Conservation (phyloP, 2,329 filamentous ascomycete genomes). For the Talaromyces rugulosus region DNA sequence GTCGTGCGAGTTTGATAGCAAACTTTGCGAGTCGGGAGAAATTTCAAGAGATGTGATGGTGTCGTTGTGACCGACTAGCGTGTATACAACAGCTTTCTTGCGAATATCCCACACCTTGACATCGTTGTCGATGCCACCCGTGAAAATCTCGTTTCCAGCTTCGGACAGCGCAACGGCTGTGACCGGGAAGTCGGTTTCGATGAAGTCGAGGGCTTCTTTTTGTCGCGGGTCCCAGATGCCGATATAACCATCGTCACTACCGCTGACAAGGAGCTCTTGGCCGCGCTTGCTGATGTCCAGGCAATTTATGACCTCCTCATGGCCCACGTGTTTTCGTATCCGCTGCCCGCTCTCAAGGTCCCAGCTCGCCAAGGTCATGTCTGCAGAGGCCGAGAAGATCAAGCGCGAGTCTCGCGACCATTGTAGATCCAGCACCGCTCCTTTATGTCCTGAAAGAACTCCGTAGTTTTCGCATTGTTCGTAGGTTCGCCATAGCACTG, state of each 20-base stretch:
- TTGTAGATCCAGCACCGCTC: slow-evolving; percentile 84
- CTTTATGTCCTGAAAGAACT: slow-evolving; percentile 79
- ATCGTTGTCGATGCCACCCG: slow-evolving; percentile 92
- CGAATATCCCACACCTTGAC: slow-evolving; percentile 96
- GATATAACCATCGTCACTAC: slow-evolving; percentile 88
- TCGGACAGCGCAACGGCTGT: slow-evolving; percentile 89
- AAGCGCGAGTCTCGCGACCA: slow-evolving; percentile 95
- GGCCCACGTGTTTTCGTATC: slow-evolving; percentile 86
- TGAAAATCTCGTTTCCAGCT: slow-evolving; percentile 92
- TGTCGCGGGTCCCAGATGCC: slow-evolving; percentile 94
- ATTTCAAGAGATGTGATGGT: slow-evolving; percentile 85
- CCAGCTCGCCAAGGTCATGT: slow-evolving; percentile 92
- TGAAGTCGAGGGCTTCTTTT: slow-evolving; percentile 81
- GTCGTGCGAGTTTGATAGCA: slow-evolving; percentile 91
- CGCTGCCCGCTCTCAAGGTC: slow-evolving; percentile 87
- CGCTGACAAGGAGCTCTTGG: slow-evolving; percentile 84
- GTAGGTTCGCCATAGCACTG: slow-evolving; percentile 90
- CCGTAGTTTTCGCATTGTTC: slow-evolving; percentile 95
- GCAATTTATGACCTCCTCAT: slow-evolving; percentile 93
- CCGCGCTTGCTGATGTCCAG: slow-evolving; percentile 85
- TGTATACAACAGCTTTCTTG: slow-evolving; percentile 84
- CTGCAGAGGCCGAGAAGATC: slow-evolving; percentile 87
- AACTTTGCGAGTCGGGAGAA: slow-evolving; percentile 87
- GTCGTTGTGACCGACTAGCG: slow-evolving; percentile 83
- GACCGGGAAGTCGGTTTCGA: slow-evolving; percentile 87